Base-by-base conservation (phyloP, 163 green algal genomes). In the Prototheca wickerhamii region DNA sequence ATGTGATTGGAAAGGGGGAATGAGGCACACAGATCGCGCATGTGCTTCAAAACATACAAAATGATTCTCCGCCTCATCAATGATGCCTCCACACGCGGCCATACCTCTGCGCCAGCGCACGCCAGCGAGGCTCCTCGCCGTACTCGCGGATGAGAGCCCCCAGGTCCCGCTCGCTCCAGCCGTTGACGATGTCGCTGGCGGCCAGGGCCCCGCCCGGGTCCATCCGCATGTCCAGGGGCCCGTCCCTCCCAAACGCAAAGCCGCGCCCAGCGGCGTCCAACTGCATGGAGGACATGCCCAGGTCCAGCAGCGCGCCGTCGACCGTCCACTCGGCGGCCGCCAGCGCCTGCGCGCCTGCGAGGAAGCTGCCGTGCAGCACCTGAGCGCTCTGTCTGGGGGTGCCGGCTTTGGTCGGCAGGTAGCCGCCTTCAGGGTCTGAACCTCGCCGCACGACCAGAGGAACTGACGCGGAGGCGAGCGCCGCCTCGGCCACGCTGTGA, bases 221-320 rank as follows among this genome's bases (percentile, higher is more conserved):
- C 87, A 96, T 96, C 68, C 87, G 81, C 89, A 95, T 95, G 73
- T 95, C 89, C 56, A 95, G 68, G 4, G 88, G 87, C 4, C 86
- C 87, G 23, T 92, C 83, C 4, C 66, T 54, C 32, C 84, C 65
- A 64, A 97, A 96, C 71, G 78, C 89, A 73, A 95, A 95, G 17
- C 89, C 88, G 4, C 88, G 70, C 28, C 87, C 76, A 6, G 79
- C 67, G 2, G 68, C 71, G 71, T 96, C 89, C 2, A 97, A 32
- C 83, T 97, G 89, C 87, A 95, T 94, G 15, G 87, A 95, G 0
- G 87, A 92, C 23, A 96, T 76, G 12, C 92, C 92, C 21, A 96
- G 67, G 71, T 98, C 92, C 64, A 96, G 75, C 30, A 98, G 78
- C 32, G 96, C 86, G 58, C 72, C 87, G 62, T 92, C 77, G 28